These are phyloP conservation scores for Candida quercuum DNA, from an alignment of 805 yeast species.

Conservation along the genomic window DNA sequence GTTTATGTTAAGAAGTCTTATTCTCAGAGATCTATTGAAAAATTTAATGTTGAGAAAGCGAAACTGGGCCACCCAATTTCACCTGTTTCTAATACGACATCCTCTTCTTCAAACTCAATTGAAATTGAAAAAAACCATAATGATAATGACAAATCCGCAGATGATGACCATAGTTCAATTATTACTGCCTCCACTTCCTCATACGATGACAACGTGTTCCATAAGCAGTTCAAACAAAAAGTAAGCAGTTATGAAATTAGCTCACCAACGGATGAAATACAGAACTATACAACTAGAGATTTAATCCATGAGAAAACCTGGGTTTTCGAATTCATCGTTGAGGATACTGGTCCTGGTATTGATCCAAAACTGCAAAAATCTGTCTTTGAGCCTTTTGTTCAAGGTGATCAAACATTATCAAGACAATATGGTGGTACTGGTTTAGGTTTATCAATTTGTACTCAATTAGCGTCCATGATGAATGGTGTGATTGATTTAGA, in stretches of 20 bases:
- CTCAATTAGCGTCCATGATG: conserved; percentile 89
- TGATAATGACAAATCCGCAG: conserved; percentile 5
- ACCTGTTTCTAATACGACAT: not conserved
- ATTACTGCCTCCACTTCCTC: conserved; percentile 27
- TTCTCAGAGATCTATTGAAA: not conserved
- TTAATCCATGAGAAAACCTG: conserved; percentile 26
- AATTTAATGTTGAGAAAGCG: conserved; percentile 1
- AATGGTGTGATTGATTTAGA: conserved; percentile 73
- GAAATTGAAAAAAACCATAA: not conserved
- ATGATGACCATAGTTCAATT: conserved; percentile 13
- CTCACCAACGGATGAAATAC: conserved; percentile 6
- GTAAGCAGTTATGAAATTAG: conserved; percentile 13
- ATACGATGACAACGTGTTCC: conserved; percentile 38
- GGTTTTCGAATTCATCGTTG: conserved; percentile 19
- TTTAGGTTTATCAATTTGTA: conserved; percentile 81
- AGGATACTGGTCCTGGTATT: conserved; percentile 67
- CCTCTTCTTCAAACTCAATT: not conserved
- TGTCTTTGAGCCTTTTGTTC: conserved; percentile 94
- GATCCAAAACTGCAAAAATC: conserved; percentile 74
- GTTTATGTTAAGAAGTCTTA: conserved; percentile 36
- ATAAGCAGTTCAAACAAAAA: conserved; percentile 33
- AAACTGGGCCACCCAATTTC: not conserved
- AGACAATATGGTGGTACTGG: conserved; percentile 96
- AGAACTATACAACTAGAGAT: conserved; percentile 16
- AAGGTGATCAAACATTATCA: conserved; percentile 91